Evolutionary conservation across 2,329 filamentous ascomycete genomes (phyloP).

Genomic region (Xylariaceae sp.): DNA sequence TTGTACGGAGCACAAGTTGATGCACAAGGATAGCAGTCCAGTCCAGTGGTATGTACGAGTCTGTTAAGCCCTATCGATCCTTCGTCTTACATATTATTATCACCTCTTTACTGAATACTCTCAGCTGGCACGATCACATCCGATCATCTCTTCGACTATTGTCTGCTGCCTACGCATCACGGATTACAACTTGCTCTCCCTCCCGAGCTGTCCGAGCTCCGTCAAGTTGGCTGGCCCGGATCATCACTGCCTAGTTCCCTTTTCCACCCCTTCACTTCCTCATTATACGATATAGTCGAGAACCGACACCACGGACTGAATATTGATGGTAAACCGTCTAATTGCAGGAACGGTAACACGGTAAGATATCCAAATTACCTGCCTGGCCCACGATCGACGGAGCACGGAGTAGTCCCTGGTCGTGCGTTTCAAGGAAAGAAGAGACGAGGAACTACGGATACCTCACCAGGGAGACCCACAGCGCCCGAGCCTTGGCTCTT

Average conservation of each 20-base stretch:
- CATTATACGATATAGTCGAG: too few relatives aligned
- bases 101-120: not conserved
- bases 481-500: not conserved
- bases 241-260: not conserved
- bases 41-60: not conserved
- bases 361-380: not conserved
- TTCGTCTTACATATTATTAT: constrained; percentile 7
- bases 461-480: not conserved
- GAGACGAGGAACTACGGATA: not conserved
- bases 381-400: not conserved
- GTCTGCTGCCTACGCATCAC: not conserved
- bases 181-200: not conserved
- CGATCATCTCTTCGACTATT: constrained; percentile 2
- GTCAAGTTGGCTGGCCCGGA: not conserved
- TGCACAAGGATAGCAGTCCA: not conserved
- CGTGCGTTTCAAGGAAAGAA: not conserved
- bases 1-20: too few relatives aligned
- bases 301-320: too few relatives aligned
- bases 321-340: too few relatives aligned
- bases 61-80: constrained; percentile 14
- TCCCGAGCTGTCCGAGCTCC: not conserved
- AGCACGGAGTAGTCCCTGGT: too few relatives aligned
- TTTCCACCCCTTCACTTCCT: not conserved
- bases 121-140: too few relatives aligned
- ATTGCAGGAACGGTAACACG: not conserved